These are phyloP conservation scores for Phytophthora aleatoria DNA, from an alignment of 352 stramenopile genomes.

Conservation along the genomic window DNA sequence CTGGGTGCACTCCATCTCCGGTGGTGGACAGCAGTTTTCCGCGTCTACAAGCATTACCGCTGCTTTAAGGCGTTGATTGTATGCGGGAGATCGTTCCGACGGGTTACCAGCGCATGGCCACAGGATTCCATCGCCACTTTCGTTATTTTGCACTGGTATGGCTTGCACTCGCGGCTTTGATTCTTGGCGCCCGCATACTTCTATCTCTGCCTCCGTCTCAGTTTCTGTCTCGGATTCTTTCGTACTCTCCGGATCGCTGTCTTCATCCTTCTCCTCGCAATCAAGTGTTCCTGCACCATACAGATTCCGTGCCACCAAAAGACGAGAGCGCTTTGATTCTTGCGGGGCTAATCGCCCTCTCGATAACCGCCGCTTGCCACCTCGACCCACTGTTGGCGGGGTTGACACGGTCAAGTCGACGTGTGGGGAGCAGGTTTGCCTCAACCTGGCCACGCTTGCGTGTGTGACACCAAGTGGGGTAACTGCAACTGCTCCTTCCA, in stretches of 20 bases:
- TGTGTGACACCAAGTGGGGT: constrained; percentile 16
- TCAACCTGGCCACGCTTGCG: constrained; percentile 1
- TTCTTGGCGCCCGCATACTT: constrained; percentile 16
- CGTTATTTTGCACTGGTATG: not conserved
- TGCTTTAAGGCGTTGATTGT: constrained; percentile 52
- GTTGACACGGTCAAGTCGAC: constrained; percentile 21
- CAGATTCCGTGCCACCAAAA: constrained; percentile 27
- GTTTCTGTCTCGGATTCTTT: constrained; percentile 23
- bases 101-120: constrained; percentile 25
- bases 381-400: constrained; percentile 20
- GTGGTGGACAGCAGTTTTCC: constrained; percentile 56
- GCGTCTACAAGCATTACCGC: constrained; percentile 64
- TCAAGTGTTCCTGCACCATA: constrained; percentile 25
- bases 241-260: constrained; percentile 5
- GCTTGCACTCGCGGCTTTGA: not conserved
- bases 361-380: constrained; percentile 27
- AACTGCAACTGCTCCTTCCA: constrained; percentile 3
- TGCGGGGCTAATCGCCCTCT: not conserved
- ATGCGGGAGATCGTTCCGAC: constrained; percentile 22
- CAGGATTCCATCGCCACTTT: constrained; percentile 1
- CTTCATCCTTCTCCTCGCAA: constrained; percentile 19
- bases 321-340: constrained; percentile 20
- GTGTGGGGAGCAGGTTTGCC: constrained; percentile 27
- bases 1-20: constrained; percentile 45
- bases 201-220: constrained; percentile 33